Evolutionary conservation across 2,329 filamentous ascomycete genomes (phyloP).

Genomic region (Paraphaeosphaeria sporulosa): DNA sequence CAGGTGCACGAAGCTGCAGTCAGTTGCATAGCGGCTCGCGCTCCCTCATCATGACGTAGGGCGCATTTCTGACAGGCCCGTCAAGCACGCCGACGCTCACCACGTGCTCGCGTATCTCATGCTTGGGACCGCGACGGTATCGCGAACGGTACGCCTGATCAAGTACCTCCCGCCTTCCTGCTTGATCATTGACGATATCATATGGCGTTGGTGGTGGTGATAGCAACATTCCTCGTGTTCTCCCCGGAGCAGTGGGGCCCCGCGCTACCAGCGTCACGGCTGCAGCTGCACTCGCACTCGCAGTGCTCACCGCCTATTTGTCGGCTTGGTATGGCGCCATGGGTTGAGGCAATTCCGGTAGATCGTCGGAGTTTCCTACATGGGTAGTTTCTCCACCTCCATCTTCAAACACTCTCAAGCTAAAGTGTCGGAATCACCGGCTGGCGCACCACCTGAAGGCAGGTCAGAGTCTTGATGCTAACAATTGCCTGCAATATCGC

Average conservation of each 20-base stretch:
- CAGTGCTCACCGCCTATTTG: constrained; percentile 9
- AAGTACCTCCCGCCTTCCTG: neutral
- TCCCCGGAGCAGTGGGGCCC: neutral
- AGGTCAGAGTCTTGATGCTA: too few relatives aligned
- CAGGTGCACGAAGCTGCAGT: neutral
- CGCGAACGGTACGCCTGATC: neutral
- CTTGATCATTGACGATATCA: neutral
- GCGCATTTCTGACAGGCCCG: neutral
- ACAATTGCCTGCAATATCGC: too few relatives aligned
- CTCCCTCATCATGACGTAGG: constrained; percentile 8
- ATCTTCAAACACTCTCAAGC: too few relatives aligned
- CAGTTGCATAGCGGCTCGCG: neutral
- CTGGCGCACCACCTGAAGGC: too few relatives aligned
- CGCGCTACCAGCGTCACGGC: neutral
- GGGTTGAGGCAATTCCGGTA: neutral
- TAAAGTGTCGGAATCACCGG: too few relatives aligned
- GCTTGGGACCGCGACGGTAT: neutral
- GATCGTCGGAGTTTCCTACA: too few relatives aligned
- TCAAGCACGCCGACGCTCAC: neutral
- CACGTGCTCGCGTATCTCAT: constrained; percentile 12
- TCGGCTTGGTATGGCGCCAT: too few relatives aligned
- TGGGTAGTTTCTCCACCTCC: too few relatives aligned
- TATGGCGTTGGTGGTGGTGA: neutral
- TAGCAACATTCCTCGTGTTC: neutral
- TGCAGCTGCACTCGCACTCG: too few relatives aligned